phyloP scores from a whole-genome alignment of 2,329 filamentous ascomycete species.

The Arthrinium phaeospermum region DNA sequence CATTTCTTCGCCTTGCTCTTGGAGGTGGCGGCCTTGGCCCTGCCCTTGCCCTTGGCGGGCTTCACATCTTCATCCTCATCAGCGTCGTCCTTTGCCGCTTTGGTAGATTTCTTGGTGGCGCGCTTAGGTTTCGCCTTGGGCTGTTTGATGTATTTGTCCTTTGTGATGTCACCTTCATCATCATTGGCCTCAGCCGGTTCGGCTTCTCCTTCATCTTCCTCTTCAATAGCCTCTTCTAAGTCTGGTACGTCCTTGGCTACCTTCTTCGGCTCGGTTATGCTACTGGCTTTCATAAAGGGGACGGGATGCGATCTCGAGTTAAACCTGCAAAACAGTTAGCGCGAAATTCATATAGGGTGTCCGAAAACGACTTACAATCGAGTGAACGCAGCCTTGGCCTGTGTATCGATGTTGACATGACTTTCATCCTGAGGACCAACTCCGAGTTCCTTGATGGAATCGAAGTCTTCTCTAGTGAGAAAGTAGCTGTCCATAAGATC shows the following conservation, averaged over 20 bases:
- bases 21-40: constrained; percentile 37
- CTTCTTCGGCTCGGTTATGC: constrained; percentile 74
- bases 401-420: constrained; percentile 76
- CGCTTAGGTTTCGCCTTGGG: constrained; percentile 73
- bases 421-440: constrained; percentile 83
- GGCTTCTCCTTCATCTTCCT: constrained; percentile 78
- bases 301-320: constrained; percentile 86
- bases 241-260: constrained; percentile 80
- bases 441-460: constrained; percentile 88
- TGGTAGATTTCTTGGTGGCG: constrained; percentile 45
- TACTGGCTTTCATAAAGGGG: constrained; percentile 94
- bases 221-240: constrained; percentile 94
- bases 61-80: constrained; percentile 43
- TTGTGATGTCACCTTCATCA: constrained; percentile 80
- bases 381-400: constrained; percentile 90
- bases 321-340: constrained; percentile 60
- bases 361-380: constrained; percentile 67
- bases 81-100: constrained; percentile 49
- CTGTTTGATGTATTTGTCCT: constrained; percentile 95
- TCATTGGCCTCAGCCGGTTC: constrained; percentile 68
- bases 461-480: constrained; percentile 92
- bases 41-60: constrained; percentile 53
- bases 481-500: constrained; percentile 97
- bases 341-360: constrained; percentile 16
- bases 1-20: constrained; percentile 40